Evolutionary conservation across 495 filamentous ascomycete genomes (phyloP).

Genomic region (Aspergillus egyptiacus): DNA sequence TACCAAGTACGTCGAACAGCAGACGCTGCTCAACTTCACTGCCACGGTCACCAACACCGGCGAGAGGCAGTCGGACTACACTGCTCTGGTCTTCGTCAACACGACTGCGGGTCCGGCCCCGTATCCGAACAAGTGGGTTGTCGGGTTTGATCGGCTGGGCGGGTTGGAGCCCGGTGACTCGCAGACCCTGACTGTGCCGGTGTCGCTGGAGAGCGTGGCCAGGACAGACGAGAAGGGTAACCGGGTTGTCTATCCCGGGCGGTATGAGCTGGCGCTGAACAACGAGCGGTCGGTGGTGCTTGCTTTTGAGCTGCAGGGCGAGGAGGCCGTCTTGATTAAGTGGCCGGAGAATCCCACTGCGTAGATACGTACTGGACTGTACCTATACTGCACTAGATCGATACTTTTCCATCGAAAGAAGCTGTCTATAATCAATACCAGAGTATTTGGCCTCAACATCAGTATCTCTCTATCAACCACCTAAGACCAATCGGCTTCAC

Average conservation of each 20-base stretch:
- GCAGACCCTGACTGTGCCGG: slow-evolving; percentile 34
- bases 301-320: slow-evolving; percentile 28
- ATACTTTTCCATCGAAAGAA: too few species aligned
- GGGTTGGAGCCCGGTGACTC: slow-evolving; percentile 36
- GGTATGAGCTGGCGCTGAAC: slow-evolving; percentile 56
- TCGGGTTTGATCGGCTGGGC: slow-evolving; percentile 51
- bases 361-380: too few species aligned
- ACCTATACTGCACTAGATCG: too few species aligned
- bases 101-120: slow-evolving; percentile 53
- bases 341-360: slow-evolving; percentile 29
- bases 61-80: slow-evolving; percentile 50
- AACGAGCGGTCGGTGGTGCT: slow-evolving; percentile 28
- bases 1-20: slow-evolving; percentile 41
- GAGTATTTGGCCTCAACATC: background rate
- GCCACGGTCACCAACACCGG: slow-evolving; percentile 49
- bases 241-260: slow-evolving; percentile 58
- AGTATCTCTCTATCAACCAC: slow-evolving; percentile 4
- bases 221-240: slow-evolving; percentile 54
- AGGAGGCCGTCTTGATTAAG: slow-evolving; percentile 23
- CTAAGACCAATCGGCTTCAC: slow-evolving; percentile 31
- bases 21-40: slow-evolving; percentile 43
- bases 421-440: too few species aligned
- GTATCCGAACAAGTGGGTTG: slow-evolving; percentile 58
- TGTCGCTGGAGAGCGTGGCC: slow-evolving; percentile 54
- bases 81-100: slow-evolving; percentile 50